A percentile compares a stretch with the other conserved stretches of the same genome.
These are phyloP conservation scores for Coccomyxa sp. DNA, from an alignment of 139 green algal genomes.

Conservation along the genomic window DNA sequence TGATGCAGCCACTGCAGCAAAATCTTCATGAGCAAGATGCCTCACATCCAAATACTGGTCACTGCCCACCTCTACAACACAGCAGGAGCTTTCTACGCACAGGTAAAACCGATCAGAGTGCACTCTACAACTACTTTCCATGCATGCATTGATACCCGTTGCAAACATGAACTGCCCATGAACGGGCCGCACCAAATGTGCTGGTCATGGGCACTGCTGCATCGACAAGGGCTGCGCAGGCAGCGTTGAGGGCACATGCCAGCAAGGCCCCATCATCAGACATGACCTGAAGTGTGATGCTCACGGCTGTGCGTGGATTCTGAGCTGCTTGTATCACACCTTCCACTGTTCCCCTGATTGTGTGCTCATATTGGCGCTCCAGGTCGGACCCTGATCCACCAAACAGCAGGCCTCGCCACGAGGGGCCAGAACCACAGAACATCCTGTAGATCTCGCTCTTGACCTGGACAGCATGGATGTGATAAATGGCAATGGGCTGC, in stretches of 20 bases:
- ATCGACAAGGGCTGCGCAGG: constrained; percentile 63
- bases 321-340: background rate
- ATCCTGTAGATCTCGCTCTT: constrained; percentile 19
- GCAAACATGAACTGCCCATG: no score
- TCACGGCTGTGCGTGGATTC: background rate
- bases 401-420: constrained; percentile 49
- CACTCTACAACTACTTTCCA: no score
- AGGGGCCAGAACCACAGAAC: background rate
- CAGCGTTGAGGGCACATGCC: constrained; percentile 61
- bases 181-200: constrained; percentile 40
- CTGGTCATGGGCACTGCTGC: constrained; percentile 56
- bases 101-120: no score
- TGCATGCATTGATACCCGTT: no score
- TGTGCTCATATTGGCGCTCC: background rate
- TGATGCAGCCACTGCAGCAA: constrained; percentile 24
- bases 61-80: no score
- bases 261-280: constrained; percentile 59
- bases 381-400: constrained; percentile 30
- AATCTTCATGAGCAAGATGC: background rate
- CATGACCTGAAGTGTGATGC: constrained; percentile 43
- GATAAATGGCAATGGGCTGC: no score
- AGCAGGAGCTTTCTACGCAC: no score
- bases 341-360: background rate
- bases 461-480: background rate
- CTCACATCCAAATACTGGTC: no score